These are phyloP conservation scores for Allium cepa DNA, from an alignment of 106 monocot genomes.

Conservation along the genomic window DNA sequence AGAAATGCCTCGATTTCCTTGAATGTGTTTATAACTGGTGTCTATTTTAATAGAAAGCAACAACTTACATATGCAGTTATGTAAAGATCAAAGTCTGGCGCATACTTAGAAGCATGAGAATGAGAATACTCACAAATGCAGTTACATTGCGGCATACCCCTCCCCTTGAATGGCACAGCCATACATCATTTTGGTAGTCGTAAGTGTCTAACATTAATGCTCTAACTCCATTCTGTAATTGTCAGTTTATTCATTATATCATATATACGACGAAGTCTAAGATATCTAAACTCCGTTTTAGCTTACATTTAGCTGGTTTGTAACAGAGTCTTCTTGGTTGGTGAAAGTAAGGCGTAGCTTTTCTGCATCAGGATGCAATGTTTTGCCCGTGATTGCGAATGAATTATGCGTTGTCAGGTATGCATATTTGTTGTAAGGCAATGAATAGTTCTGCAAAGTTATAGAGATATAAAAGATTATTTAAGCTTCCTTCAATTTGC, in stretches of 20 bases:
- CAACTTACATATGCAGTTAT: background rate
- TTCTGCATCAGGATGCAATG: conserved; percentile 61
- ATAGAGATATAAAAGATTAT: too few species aligned
- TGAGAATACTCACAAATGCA: conserved; percentile 64
- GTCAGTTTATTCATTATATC: too few species aligned
- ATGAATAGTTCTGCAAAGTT: conserved; percentile 48
- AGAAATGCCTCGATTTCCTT: conserved; percentile 69
- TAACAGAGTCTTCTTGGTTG: conserved; percentile 78
- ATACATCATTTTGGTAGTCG: conserved; percentile 63
- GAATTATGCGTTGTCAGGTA: conserved; percentile 86
- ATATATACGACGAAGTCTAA: background rate
- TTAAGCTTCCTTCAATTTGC: too few species aligned
- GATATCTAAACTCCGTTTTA: too few species aligned
- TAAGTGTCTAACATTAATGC: conserved; percentile 79
- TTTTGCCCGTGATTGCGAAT: conserved; percentile 64
- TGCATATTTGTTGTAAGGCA: conserved; percentile 88
- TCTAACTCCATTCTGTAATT: conserved; percentile 53
- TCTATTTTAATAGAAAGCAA: conserved; percentile 19
- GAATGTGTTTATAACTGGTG: conserved; percentile 60
- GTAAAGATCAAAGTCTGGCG: background rate
- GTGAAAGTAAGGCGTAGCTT: conserved; percentile 49
- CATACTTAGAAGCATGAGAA: background rate
- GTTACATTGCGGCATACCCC: conserved; percentile 63
- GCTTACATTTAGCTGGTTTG: conserved; percentile 60
- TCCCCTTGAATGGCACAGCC: conserved; percentile 73